Evolutionary conservation across 345 rosid species (phyloP).

Genomic region (Barbarea vulgaris): DNA sequence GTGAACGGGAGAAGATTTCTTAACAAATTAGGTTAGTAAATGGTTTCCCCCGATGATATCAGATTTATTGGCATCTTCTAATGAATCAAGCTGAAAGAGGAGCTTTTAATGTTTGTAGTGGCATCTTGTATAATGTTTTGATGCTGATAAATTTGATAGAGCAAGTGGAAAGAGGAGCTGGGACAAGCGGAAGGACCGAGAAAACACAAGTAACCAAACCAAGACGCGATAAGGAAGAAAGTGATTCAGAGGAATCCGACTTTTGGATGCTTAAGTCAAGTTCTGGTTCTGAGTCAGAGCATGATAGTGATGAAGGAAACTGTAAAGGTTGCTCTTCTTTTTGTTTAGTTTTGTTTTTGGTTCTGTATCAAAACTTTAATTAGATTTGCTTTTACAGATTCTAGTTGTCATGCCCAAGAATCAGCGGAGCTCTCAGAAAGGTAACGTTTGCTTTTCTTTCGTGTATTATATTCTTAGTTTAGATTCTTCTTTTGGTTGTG

Average conservation of each 20-base stretch:
- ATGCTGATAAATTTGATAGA: slow-evolving; percentile 49
- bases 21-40: slow-evolving; percentile 64
- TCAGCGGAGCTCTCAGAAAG: slow-evolving; percentile 60
- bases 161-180: slow-evolving; percentile 57
- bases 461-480: neutral
- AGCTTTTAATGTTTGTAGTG: no score
- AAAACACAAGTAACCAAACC: slow-evolving; percentile 31
- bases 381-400: slow-evolving; percentile 20
- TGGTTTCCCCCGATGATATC: neutral
- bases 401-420: slow-evolving; percentile 47
- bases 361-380: neutral
- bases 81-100: neutral
- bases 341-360: neutral
- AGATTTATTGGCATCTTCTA: slow-evolving; percentile 12
- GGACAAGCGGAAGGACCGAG: slow-evolving; percentile 32
- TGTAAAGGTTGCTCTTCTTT: slow-evolving; percentile 45
- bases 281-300: slow-evolving; percentile 64
- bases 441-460: slow-evolving; percentile 34
- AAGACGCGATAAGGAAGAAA: slow-evolving; percentile 45
- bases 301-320: slow-evolving; percentile 52
- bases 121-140: neutral
- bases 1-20: slow-evolving; percentile 83
- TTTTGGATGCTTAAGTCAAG: slow-evolving; percentile 93
- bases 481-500: neutral
- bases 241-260: slow-evolving; percentile 62